Base-by-base conservation (phyloP, 1,284 basidiomycete genomes). In the Volvariella volvacea region DNA sequence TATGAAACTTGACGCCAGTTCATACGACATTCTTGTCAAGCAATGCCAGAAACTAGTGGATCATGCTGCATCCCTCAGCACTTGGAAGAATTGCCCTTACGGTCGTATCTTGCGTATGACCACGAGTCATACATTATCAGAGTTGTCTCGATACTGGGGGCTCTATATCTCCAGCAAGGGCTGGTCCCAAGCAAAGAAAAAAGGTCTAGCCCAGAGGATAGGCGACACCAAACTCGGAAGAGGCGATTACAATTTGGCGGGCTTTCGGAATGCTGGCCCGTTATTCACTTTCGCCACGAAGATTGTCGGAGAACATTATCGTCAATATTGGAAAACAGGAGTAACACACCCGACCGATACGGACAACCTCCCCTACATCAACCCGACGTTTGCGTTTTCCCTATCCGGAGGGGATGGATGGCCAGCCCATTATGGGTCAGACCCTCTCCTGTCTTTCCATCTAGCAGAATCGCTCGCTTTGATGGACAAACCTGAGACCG, bases 321-420 rank as follows among this genome's bases (percentile, higher is more conserved):
- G 46, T 16, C 50, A 50, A 1, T 77, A 65, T 50, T 74, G 73
- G 71, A 60, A 57, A 22, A 66, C 62, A 0, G 76, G 76, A 0
- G 54, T 65, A 1, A 71, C 67, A 0, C 66, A 62, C 28, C n/a
- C 14, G 6, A 47, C 53, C 17, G 53, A 60, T 15, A n/a, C 50
- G 1, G 55, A 55, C 20, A 48, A 54, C 3, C 62, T 70, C 2
- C 65, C 52, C 1, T 34, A 60, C 16, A 47, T 69, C 22, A 78
- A 79, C 44, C 73, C 77, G 0, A 72, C 69, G 0, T 76, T 76
- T 33, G 64, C 63, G 0, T 76, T 72, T 51, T 68, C 69, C 3
- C 44, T 55, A 1, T 52, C 52, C 3, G 65, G 70, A 2, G 61
- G 68, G 42, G 34, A 36, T 20, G 60, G 60, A n/a, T 71, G 62